Percentiles rank a stretch among this genome's conserved stretches.
Conservation (phyloP, 2,329 filamentous ascomycete genomes). For the Allantophomopsis cytisporea region DNA sequence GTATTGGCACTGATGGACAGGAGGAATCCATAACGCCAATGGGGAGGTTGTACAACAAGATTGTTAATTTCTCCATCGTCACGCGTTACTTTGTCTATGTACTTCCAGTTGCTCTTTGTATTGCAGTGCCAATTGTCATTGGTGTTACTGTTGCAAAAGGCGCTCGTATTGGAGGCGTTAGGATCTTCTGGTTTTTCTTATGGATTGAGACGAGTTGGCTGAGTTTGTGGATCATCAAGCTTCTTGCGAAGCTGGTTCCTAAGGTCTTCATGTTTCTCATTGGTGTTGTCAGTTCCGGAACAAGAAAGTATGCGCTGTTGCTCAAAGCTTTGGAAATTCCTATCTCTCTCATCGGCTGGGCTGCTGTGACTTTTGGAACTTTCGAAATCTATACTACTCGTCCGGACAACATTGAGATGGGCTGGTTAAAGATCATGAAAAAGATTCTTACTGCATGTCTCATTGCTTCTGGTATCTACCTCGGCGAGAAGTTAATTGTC, state of each 20-base stretch:
- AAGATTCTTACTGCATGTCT: slow-evolving; percentile 54
- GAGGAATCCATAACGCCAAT: slow-evolving; percentile 48
- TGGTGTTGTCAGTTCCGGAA: slow-evolving; percentile 56
- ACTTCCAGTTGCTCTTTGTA: slow-evolving; percentile 44
- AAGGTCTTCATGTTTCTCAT: slow-evolving; percentile 53
- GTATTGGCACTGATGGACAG: slow-evolving; percentile 32
- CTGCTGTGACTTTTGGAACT: slow-evolving; percentile 45
- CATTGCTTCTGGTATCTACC: slow-evolving; percentile 54
- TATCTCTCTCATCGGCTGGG: slow-evolving; percentile 57
- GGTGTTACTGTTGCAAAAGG: slow-evolving; percentile 28
- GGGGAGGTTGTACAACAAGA: slow-evolving; percentile 50
- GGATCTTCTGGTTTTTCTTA: slow-evolving; percentile 47
- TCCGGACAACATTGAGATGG: slow-evolving; percentile 3
- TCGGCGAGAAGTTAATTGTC: slow-evolving; percentile 66
- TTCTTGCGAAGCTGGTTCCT: slow-evolving; percentile 46
- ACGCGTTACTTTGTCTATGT: slow-evolving; percentile 58
- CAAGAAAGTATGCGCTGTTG: slow-evolving; percentile 56
- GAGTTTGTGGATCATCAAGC: slow-evolving; percentile 52
- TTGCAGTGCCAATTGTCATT: slow-evolving; percentile 49
- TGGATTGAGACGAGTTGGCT: slow-evolving; percentile 61
- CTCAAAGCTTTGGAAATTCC: slow-evolving; percentile 51
- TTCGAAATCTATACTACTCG: slow-evolving; percentile 40
- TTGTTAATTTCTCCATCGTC: slow-evolving; percentile 48
- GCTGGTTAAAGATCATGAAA: slow-evolving; percentile 45
- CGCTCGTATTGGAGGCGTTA: slow-evolving; percentile 29